Evolutionary conservation across 2,329 filamentous ascomycete genomes (phyloP).

Genomic region (Penicillium sp.): DNA sequence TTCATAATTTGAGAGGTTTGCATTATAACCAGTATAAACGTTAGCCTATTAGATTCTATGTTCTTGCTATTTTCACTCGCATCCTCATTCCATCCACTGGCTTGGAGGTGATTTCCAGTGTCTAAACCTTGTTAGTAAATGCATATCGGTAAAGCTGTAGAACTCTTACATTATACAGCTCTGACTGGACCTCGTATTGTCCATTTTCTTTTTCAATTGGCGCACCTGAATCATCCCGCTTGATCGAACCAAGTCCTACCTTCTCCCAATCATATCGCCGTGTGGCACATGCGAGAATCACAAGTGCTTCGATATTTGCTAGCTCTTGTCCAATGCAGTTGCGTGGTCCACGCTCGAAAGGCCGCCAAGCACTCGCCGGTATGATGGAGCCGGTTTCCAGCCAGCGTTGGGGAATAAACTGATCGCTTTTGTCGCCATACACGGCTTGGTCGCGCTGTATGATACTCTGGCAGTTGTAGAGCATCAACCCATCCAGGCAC

Average conservation of each 20-base stretch:
- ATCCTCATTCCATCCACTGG: conserved; percentile 3
- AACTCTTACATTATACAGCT: conserved; percentile 1
- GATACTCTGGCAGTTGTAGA: conserved; percentile 2
- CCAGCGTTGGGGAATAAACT: conserved; percentile 42
- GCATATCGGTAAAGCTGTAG: neutral
- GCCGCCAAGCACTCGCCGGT: conserved; percentile 47
- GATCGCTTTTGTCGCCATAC: conserved; percentile 16
- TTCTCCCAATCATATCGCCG: conserved; percentile 21
- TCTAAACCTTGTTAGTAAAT: neutral
- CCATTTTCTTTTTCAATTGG: conserved; percentile 1
- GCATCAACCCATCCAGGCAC: neutral
- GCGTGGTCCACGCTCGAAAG: conserved; percentile 51
- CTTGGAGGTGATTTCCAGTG: conserved; percentile 1
- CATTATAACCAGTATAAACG: no score
- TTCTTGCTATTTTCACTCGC: neutral
- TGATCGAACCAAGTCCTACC: conserved; percentile 18
- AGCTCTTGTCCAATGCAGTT: conserved; percentile 54
- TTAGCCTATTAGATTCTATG: neutral
- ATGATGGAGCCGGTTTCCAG: conserved; percentile 27
- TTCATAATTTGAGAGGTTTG: neutral
- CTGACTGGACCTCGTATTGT: neutral
- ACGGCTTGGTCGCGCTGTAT: conserved; percentile 23
- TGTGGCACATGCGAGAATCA: conserved; percentile 18
- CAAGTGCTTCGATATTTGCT: conserved; percentile 45
- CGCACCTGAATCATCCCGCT: neutral